phyloP scores from a whole-genome alignment of 257 asterid genomes.

The Striga asiatica region DNA sequence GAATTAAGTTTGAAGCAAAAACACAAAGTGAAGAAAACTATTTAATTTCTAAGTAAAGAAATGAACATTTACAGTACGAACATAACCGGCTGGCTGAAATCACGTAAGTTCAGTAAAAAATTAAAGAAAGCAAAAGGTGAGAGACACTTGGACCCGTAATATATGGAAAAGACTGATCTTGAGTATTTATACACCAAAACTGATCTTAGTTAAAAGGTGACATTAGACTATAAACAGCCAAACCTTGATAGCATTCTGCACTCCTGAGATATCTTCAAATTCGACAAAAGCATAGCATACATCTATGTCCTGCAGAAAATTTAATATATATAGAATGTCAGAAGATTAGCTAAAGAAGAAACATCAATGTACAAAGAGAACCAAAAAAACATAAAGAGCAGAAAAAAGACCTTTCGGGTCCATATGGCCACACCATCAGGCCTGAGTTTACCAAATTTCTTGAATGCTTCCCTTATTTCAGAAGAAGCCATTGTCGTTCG shows the following conservation, averaged over 20 bases:
- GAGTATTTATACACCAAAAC: too few relatives aligned
- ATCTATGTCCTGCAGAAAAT: constrained; percentile 69
- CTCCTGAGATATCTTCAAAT: constrained; percentile 83
- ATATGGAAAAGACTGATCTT: neutral
- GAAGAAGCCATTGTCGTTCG: constrained; percentile 85
- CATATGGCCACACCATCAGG: constrained; percentile 95
- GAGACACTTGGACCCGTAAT: neutral
- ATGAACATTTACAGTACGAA: neutral
- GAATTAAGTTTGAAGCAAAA: neutral
- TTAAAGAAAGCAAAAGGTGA: neutral
- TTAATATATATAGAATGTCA: neutral
- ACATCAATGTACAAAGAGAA: too few relatives aligned
- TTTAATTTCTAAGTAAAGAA: too few relatives aligned
- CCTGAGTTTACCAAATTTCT: constrained; percentile 75
- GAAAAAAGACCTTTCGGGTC: constrained; percentile 77
- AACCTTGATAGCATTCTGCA: constrained; percentile 93
- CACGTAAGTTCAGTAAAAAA: neutral
- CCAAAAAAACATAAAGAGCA: neutral
- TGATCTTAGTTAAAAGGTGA: neutral
- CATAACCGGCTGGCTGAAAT: neutral
- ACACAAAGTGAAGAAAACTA: too few relatives aligned
- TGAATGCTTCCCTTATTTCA: constrained; percentile 88
- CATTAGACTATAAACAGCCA: constrained; percentile 5
- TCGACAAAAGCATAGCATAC: constrained; percentile 95
- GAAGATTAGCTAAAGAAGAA: constrained; percentile 7